These are phyloP conservation scores for Fusarium sp. DNA, from an alignment of 2,329 filamentous ascomycete species.

Conservation along the genomic window DNA sequence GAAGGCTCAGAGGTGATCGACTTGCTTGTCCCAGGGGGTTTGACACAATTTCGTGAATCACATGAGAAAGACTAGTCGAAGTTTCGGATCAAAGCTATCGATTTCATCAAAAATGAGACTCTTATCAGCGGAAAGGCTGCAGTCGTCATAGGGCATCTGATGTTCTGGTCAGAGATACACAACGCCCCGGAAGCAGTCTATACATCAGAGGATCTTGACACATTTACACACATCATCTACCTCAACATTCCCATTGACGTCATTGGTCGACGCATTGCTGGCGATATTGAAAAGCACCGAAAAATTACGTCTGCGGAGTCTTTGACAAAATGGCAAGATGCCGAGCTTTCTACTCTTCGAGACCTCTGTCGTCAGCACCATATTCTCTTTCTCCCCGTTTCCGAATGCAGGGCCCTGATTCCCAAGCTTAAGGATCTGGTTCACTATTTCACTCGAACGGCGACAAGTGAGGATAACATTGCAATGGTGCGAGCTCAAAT, in stretches of 20 bases:
- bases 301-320: fast-evolving
- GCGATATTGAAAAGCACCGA: slow-evolving; percentile 53
- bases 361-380: neutral
- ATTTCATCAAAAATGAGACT: slow-evolving; percentile 57
- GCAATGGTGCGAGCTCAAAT: slow-evolving; percentile 49
- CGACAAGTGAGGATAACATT: slow-evolving; percentile 52
- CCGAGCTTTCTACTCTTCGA: neutral
- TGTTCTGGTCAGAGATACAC: slow-evolving; percentile 63
- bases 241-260: slow-evolving; percentile 51
- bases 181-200: slow-evolving; percentile 51
- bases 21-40: slow-evolving; percentile 59
- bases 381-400: neutral
- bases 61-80: slow-evolving; percentile 52
- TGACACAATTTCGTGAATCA: slow-evolving; percentile 61
- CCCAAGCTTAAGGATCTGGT: neutral
- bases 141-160: slow-evolving; percentile 68
- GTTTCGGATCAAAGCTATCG: slow-evolving; percentile 61
- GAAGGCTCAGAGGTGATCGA: slow-evolving; percentile 67
- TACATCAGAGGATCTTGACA: slow-evolving; percentile 58
- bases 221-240: neutral
- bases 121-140: slow-evolving; percentile 51
- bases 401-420: too few relatives aligned
- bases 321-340: neutral
- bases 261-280: slow-evolving; percentile 54
- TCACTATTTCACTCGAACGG: too few relatives aligned